Evolutionary conservation across 2,329 filamentous ascomycete species (phyloP).

Genomic region (Thielaviopsis euricoi): DNA sequence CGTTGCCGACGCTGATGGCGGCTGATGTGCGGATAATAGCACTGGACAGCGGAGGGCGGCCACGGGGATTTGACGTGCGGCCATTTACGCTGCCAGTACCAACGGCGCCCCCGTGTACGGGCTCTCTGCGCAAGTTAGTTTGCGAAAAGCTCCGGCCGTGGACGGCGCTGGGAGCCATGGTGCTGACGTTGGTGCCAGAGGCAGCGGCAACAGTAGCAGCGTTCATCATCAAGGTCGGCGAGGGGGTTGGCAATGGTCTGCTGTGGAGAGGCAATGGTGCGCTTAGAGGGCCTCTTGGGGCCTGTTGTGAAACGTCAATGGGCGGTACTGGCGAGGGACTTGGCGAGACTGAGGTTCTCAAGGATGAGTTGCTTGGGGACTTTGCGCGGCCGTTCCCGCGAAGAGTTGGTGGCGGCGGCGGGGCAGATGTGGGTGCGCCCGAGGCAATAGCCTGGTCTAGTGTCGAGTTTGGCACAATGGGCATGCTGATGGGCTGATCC

Average conservation of each 20-base stretch:
- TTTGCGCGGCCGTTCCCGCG: neutral
- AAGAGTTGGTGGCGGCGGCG: neutral
- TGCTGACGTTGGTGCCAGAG: neutral
- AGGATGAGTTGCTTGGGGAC: neutral
- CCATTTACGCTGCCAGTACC: neutral
- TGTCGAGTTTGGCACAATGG: constrained; percentile 8
- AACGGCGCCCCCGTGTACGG: neutral
- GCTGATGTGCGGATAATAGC: constrained; percentile 8
- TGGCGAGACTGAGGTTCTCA: neutral
- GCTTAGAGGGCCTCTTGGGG: neutral
- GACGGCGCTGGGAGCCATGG: neutral
- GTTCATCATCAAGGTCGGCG: neutral
- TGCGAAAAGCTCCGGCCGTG: constrained; percentile 9
- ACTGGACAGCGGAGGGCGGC: constrained; percentile 3
- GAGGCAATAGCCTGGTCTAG: constrained; percentile 4
- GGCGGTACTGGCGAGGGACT: neutral
- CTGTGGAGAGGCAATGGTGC: constrained; percentile 1
- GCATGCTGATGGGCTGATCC: constrained; percentile 9
- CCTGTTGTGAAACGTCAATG: neutral
- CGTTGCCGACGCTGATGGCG: constrained; percentile 4
- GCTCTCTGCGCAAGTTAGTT: neutral
- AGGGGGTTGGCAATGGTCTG: neutral
- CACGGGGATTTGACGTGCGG: neutral
- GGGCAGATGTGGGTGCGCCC: neutral
- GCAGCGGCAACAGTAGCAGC: neutral